Conservation (phyloP, 106 monocot genomes). For the Allium fistulosum region DNA sequence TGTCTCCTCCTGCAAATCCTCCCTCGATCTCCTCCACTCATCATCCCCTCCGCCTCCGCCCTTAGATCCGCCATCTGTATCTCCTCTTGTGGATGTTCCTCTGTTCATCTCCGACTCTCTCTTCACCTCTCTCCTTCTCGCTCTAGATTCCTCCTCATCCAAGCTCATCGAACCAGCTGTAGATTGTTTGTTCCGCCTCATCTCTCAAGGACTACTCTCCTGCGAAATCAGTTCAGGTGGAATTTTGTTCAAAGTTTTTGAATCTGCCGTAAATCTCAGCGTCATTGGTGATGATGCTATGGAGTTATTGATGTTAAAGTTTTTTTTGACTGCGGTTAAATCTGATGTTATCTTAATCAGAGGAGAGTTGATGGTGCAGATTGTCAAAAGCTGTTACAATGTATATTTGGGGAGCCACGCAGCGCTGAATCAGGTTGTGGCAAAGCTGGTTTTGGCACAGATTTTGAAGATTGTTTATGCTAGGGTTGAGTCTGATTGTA, state of each 20-base stretch:
- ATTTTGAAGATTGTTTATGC: conserved; percentile 54
- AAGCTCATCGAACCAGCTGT: conserved; percentile 60
- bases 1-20: conserved; percentile 69
- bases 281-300: conserved; percentile 49
- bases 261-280: conserved; percentile 27
- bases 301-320: conserved; percentile 52
- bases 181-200: conserved; percentile 46
- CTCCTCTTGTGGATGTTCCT: conserved; percentile 23
- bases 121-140: conserved; percentile 22
- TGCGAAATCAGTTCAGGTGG: conserved; percentile 22
- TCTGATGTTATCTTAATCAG: conserved; percentile 42
- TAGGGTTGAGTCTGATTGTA: conserved; percentile 53
- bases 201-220: conserved; percentile 35
- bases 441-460: conserved; percentile 76
- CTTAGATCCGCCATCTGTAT: background rate
- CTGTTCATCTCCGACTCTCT: conserved; percentile 11
- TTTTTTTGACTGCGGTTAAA: conserved; percentile 61
- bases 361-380: conserved; percentile 57
- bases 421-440: conserved; percentile 68
- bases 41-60: too few relatives aligned
- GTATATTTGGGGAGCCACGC: conserved; percentile 76
- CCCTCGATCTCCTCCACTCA: conserved; percentile 33
- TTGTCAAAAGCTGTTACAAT: conserved; percentile 83
- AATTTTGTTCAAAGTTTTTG: conserved; percentile 26
- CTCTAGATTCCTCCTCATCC: conserved; percentile 25